Evolutionary conservation across 2,329 filamentous ascomycete species (phyloP).

Genomic region (Macrophomina tecta): DNA sequence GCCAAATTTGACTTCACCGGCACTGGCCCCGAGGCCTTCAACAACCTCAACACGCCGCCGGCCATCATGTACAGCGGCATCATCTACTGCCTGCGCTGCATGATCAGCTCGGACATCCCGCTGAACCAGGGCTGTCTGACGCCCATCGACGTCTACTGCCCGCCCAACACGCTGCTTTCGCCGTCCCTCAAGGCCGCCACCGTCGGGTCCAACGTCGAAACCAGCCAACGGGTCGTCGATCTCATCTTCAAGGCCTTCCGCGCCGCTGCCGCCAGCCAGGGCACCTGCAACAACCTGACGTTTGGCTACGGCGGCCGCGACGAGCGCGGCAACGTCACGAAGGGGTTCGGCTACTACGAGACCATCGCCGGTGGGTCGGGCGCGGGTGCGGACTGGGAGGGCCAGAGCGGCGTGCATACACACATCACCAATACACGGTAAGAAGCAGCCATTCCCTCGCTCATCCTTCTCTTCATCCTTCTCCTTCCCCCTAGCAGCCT

Average conservation of each 20-base stretch:
- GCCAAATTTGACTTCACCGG: conserved; percentile 32
- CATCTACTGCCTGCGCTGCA: conserved; percentile 48
- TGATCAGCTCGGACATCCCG: conserved; percentile 46
- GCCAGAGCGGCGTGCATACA: conserved; percentile 68
- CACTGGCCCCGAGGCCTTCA: conserved; percentile 30
- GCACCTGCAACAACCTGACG: conserved; percentile 36
- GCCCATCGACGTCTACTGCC: conserved; percentile 45
- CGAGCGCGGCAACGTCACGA: conserved; percentile 9
- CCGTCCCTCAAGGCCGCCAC: conserved; percentile 44
- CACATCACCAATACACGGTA: conserved; percentile 76
- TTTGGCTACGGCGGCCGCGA: conserved; percentile 35
- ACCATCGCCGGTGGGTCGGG: conserved; percentile 76
- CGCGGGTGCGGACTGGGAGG: conserved; percentile 70
- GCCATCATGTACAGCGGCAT: conserved; percentile 62
- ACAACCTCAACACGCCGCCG: conserved; percentile 33
- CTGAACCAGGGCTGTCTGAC: conserved; percentile 50
- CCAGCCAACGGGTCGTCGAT: conserved; percentile 34
- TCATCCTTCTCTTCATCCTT: too few relatives aligned
- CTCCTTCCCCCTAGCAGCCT: neutral
- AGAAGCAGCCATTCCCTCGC: neutral
- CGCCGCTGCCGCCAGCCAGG: conserved; percentile 31
- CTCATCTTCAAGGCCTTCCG: conserved; percentile 35
- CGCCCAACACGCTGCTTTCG: conserved; percentile 42
- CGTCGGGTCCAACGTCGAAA: conserved; percentile 30
- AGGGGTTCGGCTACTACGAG: conserved; percentile 72